A percentile compares a stretch with the other conserved stretches of the same genome.
phyloP scores from a whole-genome alignment of 805 yeast genomes.

The Ogataea neopini region DNA sequence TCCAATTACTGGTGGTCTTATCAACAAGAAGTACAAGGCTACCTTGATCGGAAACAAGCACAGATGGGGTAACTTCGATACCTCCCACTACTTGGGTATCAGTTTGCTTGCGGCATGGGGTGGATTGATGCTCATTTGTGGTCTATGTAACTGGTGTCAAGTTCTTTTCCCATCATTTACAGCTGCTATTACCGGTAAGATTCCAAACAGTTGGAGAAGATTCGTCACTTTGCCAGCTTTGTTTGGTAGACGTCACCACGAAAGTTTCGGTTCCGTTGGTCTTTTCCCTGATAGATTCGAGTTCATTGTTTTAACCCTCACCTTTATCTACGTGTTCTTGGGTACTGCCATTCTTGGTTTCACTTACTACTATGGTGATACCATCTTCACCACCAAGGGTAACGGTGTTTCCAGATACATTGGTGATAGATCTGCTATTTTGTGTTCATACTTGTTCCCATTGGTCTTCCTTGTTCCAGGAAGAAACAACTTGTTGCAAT shows the following conservation, averaged over 20 bases:
- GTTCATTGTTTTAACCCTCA: conserved; percentile 41
- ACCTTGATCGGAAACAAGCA: conserved; percentile 28
- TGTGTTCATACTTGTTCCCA: conserved; percentile 50
- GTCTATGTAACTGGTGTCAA: conserved; percentile 42
- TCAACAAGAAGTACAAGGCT: conserved; percentile 26
- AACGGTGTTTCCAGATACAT: conserved; percentile 36
- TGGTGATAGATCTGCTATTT: conserved; percentile 56
- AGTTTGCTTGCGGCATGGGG: conserved; percentile 53
- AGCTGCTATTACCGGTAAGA: conserved; percentile 32
- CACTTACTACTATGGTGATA: conserved; percentile 25
- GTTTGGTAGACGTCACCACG: conserved; percentile 24
- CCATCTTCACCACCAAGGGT: conserved; percentile 18
- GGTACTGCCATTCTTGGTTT: conserved; percentile 26
- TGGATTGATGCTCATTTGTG: conserved; percentile 42
- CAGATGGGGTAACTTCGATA: conserved; percentile 39
- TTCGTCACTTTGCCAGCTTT: conserved; percentile 28
- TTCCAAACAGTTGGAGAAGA: conserved; percentile 30
- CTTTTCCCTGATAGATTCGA: conserved; percentile 58
- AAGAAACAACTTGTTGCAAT: conserved; percentile 60
- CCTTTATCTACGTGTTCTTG: conserved; percentile 33
- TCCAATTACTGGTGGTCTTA: conserved; percentile 37
- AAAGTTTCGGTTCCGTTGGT: conserved; percentile 25
- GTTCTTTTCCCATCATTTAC: conserved; percentile 41
- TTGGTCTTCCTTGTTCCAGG: conserved; percentile 58
- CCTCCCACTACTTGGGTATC: conserved; percentile 48